A percentile compares a stretch with the other conserved stretches of the same genome.
Evolutionary conservation across 306 rosid species (phyloP).

Genomic region (Dalbergia cultrata): DNA sequence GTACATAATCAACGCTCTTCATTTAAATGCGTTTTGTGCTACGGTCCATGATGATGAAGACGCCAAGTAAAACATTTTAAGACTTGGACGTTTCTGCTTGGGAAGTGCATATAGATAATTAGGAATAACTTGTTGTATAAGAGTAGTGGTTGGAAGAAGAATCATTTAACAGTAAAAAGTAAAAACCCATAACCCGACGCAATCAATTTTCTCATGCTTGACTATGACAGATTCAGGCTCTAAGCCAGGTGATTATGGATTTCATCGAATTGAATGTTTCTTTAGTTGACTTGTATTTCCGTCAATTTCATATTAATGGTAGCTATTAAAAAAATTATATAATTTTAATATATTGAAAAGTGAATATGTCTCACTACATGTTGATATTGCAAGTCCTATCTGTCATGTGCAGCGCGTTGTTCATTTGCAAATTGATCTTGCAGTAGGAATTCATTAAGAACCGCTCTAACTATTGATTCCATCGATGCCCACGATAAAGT

Average conservation of each 20-base stretch:
- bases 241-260: background rate
- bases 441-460: background rate
- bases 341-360: too few relatives aligned
- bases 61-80: background rate
- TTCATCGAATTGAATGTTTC: slow-evolving; percentile 18
- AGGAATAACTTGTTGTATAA: background rate
- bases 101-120: background rate
- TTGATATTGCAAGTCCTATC: slow-evolving; percentile 1
- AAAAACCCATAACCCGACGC: slow-evolving; percentile 1
- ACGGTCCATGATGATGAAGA: background rate
- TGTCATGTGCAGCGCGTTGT: background rate
- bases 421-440: background rate
- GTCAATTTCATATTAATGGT: too few relatives aligned
- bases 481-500: background rate
- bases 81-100: background rate
- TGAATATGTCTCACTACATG: too few relatives aligned
- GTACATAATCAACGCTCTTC: too few relatives aligned
- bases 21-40: too few relatives aligned
- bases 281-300: background rate
- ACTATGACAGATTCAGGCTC: background rate
- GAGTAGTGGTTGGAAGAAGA: background rate
- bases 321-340: too few relatives aligned
- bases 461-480: background rate
- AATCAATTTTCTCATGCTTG: background rate
- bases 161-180: background rate